Conservation (phyloP, 352 stramenopile genomes). For the Pythium utonaiense region DNA sequence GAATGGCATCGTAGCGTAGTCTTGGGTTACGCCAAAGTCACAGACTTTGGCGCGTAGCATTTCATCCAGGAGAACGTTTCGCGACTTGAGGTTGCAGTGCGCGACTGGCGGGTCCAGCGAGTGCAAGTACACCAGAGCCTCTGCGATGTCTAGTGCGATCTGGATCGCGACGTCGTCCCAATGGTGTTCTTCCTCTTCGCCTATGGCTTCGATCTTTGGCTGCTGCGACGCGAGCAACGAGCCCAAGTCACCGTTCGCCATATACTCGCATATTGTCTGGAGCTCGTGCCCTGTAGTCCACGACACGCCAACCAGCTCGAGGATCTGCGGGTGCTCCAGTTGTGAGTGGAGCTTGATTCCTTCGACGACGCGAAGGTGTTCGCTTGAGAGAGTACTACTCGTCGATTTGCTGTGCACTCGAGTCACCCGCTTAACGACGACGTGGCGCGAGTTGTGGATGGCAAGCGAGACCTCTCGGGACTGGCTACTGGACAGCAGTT, state of each 20-base stretch:
- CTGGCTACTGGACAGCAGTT: slow-evolving; percentile 12
- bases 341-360: slow-evolving; percentile 20
- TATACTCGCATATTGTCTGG: slow-evolving; percentile 27
- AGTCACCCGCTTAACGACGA: slow-evolving; percentile 25
- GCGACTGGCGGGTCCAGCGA: slow-evolving; percentile 49
- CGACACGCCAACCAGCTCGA: slow-evolving; percentile 22
- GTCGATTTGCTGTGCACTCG: neutral
- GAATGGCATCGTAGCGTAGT: slow-evolving; percentile 19
- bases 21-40: slow-evolving; percentile 56
- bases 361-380: slow-evolving; percentile 10
- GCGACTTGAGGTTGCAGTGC: slow-evolving; percentile 63
- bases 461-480: slow-evolving; percentile 27
- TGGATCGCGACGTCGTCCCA: slow-evolving; percentile 9
- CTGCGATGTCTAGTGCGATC: slow-evolving; percentile 50
- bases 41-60: slow-evolving; percentile 55
- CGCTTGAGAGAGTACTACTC: neutral
- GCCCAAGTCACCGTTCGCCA: slow-evolving; percentile 24
- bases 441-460: slow-evolving; percentile 14
- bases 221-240: slow-evolving; percentile 16
- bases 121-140: slow-evolving; percentile 61
- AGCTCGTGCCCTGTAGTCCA: slow-evolving; percentile 28
- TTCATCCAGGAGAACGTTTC: slow-evolving; percentile 53
- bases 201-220: slow-evolving; percentile 3
- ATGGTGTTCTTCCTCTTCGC: slow-evolving; percentile 17
- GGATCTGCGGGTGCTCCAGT: slow-evolving; percentile 26